These are phyloP conservation scores for Aspergillus ustus DNA, from an alignment of 2,329 filamentous ascomycete genomes.

Conservation along the genomic window DNA sequence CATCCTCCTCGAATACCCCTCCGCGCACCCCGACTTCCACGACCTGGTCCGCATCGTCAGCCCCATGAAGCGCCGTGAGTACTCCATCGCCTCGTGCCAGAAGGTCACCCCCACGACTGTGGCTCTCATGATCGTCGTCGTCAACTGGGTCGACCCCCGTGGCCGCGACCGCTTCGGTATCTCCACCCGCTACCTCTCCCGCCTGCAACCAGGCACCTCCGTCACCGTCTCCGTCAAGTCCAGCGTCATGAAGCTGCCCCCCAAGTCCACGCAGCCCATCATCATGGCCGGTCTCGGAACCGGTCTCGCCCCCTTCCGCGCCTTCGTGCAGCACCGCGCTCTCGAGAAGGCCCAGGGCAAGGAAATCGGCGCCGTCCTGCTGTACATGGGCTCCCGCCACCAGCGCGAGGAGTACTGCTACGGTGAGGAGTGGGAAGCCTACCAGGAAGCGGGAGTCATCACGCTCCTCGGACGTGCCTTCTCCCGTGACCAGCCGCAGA, in stretches of 20 bases:
- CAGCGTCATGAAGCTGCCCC: constrained; percentile 97
- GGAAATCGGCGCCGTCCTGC: constrained; percentile 86
- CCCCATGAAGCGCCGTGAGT: constrained; percentile 95
- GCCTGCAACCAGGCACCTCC: constrained; percentile 72
- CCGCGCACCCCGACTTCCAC: constrained; percentile 84
- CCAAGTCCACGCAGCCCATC: constrained; percentile 83
- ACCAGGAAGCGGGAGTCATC: constrained; percentile 92
- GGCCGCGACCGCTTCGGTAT: constrained; percentile 91
- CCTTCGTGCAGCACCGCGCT: constrained; percentile 96
- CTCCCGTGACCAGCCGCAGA: constrained; percentile 93
- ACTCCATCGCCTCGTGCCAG: constrained; percentile 98
- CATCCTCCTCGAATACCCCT: constrained; percentile 84
- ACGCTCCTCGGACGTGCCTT: constrained; percentile 93
- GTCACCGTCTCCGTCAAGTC: constrained; percentile 96
- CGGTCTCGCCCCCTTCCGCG: constrained; percentile 97
- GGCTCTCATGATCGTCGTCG: constrained; percentile 93
- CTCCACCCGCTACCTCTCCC: constrained; percentile 85
- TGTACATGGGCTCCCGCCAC: constrained; percentile 97
- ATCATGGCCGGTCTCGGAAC: constrained; percentile 99
- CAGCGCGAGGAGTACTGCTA: constrained; percentile 99
- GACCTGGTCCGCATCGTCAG: constrained; percentile 86
- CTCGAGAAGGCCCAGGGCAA: constrained; percentile 98
- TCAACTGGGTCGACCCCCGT: constrained; percentile 88
- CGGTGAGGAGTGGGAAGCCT: constrained; percentile 98
- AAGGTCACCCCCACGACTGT: constrained; percentile 90